Percentiles rank a stretch among this genome's conserved stretches.
These are phyloP conservation scores for Extremus antarcticus DNA, from an alignment of 495 filamentous ascomycete genomes.

Conservation along the genomic window DNA sequence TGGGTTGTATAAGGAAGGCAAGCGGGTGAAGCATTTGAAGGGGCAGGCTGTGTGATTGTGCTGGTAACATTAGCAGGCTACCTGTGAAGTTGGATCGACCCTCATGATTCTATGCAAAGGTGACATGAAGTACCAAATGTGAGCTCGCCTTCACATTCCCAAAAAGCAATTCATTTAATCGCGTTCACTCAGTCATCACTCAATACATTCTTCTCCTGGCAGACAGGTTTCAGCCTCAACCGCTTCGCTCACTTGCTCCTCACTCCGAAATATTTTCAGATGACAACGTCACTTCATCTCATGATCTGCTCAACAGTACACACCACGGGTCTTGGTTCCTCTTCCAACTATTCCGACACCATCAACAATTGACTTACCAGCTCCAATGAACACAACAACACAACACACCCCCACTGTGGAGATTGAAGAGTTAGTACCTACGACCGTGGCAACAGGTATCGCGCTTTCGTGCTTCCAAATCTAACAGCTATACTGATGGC, in stretches of 20 bases:
- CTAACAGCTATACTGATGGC: background rate
- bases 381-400: background rate
- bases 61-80: too few relatives aligned
- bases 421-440: background rate
- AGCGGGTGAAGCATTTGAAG: background rate
- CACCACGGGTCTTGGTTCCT: too few relatives aligned
- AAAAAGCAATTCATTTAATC: too few relatives aligned
- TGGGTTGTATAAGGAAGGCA: conserved; percentile 2
- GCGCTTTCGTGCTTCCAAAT: background rate
- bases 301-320: too few relatives aligned
- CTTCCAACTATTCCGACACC: too few relatives aligned
- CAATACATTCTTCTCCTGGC: background rate
- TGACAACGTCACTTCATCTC: too few relatives aligned
- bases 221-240: background rate
- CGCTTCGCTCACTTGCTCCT: background rate
- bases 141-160: too few relatives aligned
- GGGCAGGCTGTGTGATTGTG: too few relatives aligned
- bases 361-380: background rate
- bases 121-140: too few relatives aligned
- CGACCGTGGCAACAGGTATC: background rate
- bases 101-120: too few relatives aligned
- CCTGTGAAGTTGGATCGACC: too few relatives aligned
- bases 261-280: too few relatives aligned
- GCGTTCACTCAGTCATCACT: background rate
- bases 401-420: background rate